Percentiles rank a stretch among this genome's conserved stretches.
Evolutionary conservation across 192 early-diverging fungal genomes (phyloP).

Genomic region (Coemansia sp.): DNA sequence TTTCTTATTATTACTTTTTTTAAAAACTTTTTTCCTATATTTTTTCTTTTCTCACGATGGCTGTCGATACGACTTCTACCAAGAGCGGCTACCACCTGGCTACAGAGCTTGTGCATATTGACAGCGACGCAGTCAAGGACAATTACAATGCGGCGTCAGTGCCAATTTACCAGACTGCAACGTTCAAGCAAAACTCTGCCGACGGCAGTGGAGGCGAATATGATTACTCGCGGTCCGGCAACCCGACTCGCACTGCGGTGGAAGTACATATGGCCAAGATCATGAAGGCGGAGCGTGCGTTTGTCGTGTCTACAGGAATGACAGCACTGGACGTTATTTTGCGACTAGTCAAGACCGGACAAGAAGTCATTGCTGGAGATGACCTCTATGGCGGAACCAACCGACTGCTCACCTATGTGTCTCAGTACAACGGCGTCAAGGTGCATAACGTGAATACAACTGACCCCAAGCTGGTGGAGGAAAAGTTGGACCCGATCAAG

Average conservation of each 20-base stretch:
- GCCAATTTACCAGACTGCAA: constrained; percentile 98
- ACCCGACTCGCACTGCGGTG: constrained; percentile 93
- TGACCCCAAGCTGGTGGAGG: constrained; percentile 58
- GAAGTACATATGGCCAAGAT: constrained; percentile 94
- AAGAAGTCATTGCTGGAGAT: constrained; percentile 92
- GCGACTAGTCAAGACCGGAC: constrained; percentile 81
- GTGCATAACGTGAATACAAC: constrained; percentile 95
- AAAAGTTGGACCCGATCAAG: constrained; percentile 68
- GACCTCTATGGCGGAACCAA: constrained; percentile 98
- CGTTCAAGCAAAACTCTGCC: constrained; percentile 88
- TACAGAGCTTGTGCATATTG: constrained; percentile 76
- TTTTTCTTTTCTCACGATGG: constrained; percentile 11
- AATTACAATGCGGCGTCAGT: constrained; percentile 87
- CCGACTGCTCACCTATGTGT: constrained; percentile 84
- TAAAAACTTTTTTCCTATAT: constrained; percentile 5
- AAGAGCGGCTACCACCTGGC: constrained; percentile 63
- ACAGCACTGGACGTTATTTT: constrained; percentile 89
- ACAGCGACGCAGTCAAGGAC: constrained; percentile 70
- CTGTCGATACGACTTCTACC: constrained; percentile 3
- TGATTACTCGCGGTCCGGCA: constrained; percentile 96
- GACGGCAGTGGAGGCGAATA: constrained; percentile 81
- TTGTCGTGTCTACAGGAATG: constrained; percentile 92
- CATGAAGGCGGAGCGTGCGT: constrained; percentile 84
- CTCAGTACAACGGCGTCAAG: constrained; percentile 74
- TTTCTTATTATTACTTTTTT: not conserved